Evolutionary conservation across 1,284 basidiomycete genomes (phyloP).

Genomic region (Ceratobasidium sp.): DNA sequence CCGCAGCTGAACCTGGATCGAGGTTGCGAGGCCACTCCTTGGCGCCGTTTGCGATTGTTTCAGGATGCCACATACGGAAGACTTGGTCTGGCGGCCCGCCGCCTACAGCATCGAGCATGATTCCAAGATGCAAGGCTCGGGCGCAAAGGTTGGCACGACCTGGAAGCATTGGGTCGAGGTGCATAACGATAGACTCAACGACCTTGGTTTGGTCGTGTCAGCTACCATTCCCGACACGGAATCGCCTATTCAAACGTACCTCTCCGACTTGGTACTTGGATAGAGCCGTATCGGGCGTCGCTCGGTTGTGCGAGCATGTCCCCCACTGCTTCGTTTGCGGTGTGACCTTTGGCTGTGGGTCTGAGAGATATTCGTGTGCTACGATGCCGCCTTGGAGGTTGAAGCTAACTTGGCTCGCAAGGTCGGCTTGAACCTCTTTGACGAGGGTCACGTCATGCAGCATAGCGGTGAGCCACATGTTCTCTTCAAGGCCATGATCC

Average conservation of each 20-base stretch:
- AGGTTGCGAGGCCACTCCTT: slow-evolving; percentile 11
- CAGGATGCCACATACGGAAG: slow-evolving; percentile 35
- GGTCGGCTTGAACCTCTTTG: slow-evolving; percentile 17
- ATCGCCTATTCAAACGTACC: neutral
- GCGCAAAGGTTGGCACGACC: slow-evolving; percentile 14
- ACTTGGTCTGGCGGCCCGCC: slow-evolving; percentile 17
- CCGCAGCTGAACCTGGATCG: neutral
- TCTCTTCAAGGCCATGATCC: slow-evolving; percentile 17
- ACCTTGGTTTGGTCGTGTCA: neutral
- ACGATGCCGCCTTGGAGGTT: slow-evolving; percentile 25
- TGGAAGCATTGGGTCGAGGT: slow-evolving; percentile 20
- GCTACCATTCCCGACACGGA: too few relatives aligned
- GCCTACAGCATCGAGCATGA: slow-evolving; percentile 26
- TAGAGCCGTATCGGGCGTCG: slow-evolving; percentile 10
- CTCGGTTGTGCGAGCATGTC: slow-evolving; percentile 19
- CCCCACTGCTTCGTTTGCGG: slow-evolving; percentile 21
- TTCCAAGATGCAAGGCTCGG: slow-evolving; percentile 8
- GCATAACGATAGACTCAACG: slow-evolving; percentile 15
- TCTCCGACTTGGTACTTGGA: slow-evolving; percentile 38
- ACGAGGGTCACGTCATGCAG: slow-evolving; percentile 36
- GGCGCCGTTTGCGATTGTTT: slow-evolving; percentile 24
- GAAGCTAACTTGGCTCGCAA: slow-evolving; percentile 26
- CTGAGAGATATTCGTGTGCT: slow-evolving; percentile 22
- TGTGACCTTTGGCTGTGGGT: slow-evolving; percentile 23
- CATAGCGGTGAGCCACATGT: slow-evolving; percentile 40